Evolutionary conservation across 2,329 filamentous ascomycete species (phyloP).

Genomic region (Didymella lethalis): DNA sequence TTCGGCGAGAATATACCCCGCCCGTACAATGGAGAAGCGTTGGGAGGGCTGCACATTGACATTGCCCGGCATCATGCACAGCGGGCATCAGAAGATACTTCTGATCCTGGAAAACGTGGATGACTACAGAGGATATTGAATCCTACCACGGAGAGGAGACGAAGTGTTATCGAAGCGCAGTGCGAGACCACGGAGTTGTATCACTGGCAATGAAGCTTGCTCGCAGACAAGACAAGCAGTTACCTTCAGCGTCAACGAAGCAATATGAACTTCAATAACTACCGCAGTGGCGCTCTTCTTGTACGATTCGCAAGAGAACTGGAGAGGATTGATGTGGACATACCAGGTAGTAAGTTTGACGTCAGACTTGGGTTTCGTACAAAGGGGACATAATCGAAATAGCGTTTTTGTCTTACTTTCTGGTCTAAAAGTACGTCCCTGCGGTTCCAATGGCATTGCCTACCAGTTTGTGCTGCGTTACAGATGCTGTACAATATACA

Average conservation of each 20-base stretch:
- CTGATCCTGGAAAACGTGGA: not conserved
- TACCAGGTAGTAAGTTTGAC: too few species aligned
- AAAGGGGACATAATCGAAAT: too few species aligned
- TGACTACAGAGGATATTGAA: not conserved
- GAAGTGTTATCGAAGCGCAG: not conserved
- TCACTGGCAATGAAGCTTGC: not conserved
- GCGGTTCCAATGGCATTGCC: not conserved
- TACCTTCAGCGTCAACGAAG: not conserved
- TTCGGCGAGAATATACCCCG: too few species aligned
- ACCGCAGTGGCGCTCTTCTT: not conserved
- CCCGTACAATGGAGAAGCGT: too few species aligned
- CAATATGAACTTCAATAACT: not conserved
- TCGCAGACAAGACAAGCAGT: not conserved
- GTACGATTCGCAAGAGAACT: too few species aligned
- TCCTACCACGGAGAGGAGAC: not conserved
- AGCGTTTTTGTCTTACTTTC: not conserved
- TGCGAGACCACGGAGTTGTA: not conserved
- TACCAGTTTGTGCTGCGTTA: not conserved
- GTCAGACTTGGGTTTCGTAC: too few species aligned
- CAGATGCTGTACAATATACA: not conserved
- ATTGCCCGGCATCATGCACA: too few species aligned
- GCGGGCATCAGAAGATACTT: too few species aligned
- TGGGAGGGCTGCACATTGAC: too few species aligned
- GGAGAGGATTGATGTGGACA: too few species aligned
- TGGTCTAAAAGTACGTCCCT: not conserved